Evolutionary conservation across 441 rosid species (phyloP), one percentile per base, ranked within the genome.

Genomic region (Gossypium gossypioides): DNA sequence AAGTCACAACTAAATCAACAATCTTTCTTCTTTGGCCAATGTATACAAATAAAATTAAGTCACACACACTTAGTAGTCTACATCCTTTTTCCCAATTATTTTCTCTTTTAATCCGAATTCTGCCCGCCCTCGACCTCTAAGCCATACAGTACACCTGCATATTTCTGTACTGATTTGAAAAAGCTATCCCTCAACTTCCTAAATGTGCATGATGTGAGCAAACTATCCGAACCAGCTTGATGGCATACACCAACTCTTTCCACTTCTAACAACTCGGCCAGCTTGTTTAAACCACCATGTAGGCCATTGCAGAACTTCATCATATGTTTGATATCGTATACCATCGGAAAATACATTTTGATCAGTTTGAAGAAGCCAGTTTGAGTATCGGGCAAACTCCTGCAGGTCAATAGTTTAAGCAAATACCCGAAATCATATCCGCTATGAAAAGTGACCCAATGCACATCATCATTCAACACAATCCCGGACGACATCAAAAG

Each of bases 171-270:
- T 0, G 84, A 81, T 76, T 73, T 64, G 70, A 91, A 89, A 84
- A 70, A 83, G 57, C 56, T 78, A 25, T 86, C 86, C 60, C 82
- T 91, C 84, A 91, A 66, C 80, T 84, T 87, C 85, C 77, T 83
- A 82, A 88, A 91, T 2, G 81, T 77, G 79, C 84, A 78, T 52
- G 78, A 81, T 27, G 96, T 87, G 64, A 91, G 86, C 85, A 89
- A 84, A 79, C 96, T 88, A 78, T 89, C 96, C 0, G 95, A 91
- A 27, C 97, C 96, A 3, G 96, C 97, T 77, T 88, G 96, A 74
- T 89, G 93, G 67, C 86, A 81, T 2, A 74, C 12, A 2, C 93
- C 93, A 24, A 89, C 77, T 72, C 96, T 80, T 80, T 88, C 77
- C 50, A 91, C 86, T 9, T 76, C 76, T 81, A 88, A 84, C 75